A percentile compares a stretch with the other conserved stretches of the same genome.
Conservation (phyloP, 371 early-diverging fungal genomes). For the Mortierella sp. region DNA sequence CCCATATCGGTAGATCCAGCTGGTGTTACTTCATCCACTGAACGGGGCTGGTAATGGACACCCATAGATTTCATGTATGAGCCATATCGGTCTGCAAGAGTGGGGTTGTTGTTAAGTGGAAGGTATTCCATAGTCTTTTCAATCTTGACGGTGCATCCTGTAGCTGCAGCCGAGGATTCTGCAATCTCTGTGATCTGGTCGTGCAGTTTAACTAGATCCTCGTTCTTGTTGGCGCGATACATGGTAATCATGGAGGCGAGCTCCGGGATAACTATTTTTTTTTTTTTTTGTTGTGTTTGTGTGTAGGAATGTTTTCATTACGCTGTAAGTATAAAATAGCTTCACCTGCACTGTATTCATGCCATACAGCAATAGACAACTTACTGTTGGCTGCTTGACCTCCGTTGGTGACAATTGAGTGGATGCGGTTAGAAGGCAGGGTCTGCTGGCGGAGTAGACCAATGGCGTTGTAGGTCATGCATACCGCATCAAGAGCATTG, state of each 20-base stretch:
- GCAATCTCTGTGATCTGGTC: constrained; percentile 68
- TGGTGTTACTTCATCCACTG: constrained; percentile 57
- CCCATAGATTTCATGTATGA: constrained; percentile 64
- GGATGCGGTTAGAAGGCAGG: constrained; percentile 69
- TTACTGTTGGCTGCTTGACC: constrained; percentile 70
- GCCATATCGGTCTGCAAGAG: constrained; percentile 65
- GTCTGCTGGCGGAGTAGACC: constrained; percentile 71
- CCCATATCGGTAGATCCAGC: constrained; percentile 82
- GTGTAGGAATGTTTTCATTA: too few species aligned
- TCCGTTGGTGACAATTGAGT: constrained; percentile 82
- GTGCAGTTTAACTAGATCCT: constrained; percentile 64
- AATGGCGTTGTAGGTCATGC: constrained; percentile 65
- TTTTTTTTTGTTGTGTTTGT: too few species aligned
- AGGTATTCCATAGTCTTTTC: constrained; percentile 63
- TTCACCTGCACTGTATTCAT: too few species aligned
- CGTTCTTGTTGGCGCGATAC: constrained; percentile 67
- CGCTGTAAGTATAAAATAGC: not conserved
- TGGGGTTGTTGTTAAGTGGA: constrained; percentile 67
- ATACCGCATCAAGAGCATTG: constrained; percentile 74
- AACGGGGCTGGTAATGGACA: constrained; percentile 47
- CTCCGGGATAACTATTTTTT: constrained; percentile 68
- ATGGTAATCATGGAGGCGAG: constrained; percentile 66
- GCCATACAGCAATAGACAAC: too few species aligned
- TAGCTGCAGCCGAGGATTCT: constrained; percentile 73
- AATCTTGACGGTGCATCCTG: constrained; percentile 75